Base-by-base conservation (phyloP, 2,329 filamentous ascomycete genomes). In the Colletotrichum sp. region DNA sequence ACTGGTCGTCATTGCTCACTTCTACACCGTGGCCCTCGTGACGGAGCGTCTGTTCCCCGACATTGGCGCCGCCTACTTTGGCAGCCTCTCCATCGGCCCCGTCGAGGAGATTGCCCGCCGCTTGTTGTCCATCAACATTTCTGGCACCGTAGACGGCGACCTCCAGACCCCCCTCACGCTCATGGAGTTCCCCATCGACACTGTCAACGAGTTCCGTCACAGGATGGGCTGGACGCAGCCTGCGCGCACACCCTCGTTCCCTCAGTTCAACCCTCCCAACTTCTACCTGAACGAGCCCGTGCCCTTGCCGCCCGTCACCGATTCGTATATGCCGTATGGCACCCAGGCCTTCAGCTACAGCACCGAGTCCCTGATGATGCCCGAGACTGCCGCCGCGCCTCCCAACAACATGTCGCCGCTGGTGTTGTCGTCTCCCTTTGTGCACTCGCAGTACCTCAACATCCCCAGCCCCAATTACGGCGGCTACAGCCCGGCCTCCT, bases 21-120 rank as follows among this genome's bases (percentile, higher is more conserved):
- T 98, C 84, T 99, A 98, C 86, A 96, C 95, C 1, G 92, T 96
- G 21, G 96, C 95, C 5, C 89, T 99, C 75, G 92, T 95, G 52
- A 91, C 99, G 85, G 96, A 98, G 85, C 95, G 95, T 18, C 90
- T 98, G 77, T 98, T 98, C 83, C 96, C 96, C 4, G 95, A 98
- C 83, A 94, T 98, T 79, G 96, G 96, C 63, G 94, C 95, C 24
- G 94, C 95, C 65, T 98, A 98, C 84, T 96, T 96, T 80, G 94
- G 94, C 64, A 94, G 93, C 79, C 89, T 98, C 79, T 93, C 95
- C 18, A 90, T 98, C 61, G 89, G 90, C 3, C 95, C 96, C 0
- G 92, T 99, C 36, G 95, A 98, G 83, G 94, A 97, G 82, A 98
- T 98, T 80, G 93, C 95, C 61, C 91, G 92, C 64, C 92, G 94